Evolutionary conservation across 1,284 basidiomycete species (phyloP), one percentile per base, ranked within the genome.

Genomic region (Wolfiporia cocos): DNA sequence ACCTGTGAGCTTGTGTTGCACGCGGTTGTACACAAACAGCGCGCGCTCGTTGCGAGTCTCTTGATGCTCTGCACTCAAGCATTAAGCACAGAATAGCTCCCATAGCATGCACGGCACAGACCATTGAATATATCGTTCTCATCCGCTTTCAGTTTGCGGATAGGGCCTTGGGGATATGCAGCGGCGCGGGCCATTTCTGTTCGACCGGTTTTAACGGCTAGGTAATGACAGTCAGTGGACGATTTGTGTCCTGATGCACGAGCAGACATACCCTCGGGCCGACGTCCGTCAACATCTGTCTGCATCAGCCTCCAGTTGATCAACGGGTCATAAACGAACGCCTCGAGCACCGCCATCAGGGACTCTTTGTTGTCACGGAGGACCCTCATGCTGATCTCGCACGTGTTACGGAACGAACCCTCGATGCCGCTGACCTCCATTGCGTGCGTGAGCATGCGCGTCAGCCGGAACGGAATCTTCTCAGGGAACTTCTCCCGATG

Each of bases 371-470:
- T 99, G 47, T 91, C 92, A 24, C 96, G 84, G 47, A 99, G 68
- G 5, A 99, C 96, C 47, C 82, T 78, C 96, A 99, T 99, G 29
- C 92, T 92, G 54, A 95, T 95, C 61, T 98, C 94, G 69, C 92
- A 96, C 9, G 92, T 95, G 53, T 87, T 86, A 57, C 91, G 81
- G 77, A 95, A 99, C 55, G 92, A 96, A 29, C 96, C 96, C 59
- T 97, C 92, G 53, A 99, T 95, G 15, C 96, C 96, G 63, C 92
- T 93, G 50, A 93, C 92, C 76, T 99, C 96, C 96, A 99, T 99
- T 2, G 96, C 96, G 62, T 97, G 92, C 22, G 93, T 96, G 45
- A 99, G 75, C 96, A 99, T 99, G 51, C 96, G 76, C 10, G 96
- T 99, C 50, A 99, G 73, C 36, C 96, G 81, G 83, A 99, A 99